Percentiles rank a stretch among this genome's conserved stretches.
These are phyloP conservation scores for Aureobasidium sp. DNA, from an alignment of 2,329 filamentous ascomycete genomes.

Conservation along the genomic window DNA sequence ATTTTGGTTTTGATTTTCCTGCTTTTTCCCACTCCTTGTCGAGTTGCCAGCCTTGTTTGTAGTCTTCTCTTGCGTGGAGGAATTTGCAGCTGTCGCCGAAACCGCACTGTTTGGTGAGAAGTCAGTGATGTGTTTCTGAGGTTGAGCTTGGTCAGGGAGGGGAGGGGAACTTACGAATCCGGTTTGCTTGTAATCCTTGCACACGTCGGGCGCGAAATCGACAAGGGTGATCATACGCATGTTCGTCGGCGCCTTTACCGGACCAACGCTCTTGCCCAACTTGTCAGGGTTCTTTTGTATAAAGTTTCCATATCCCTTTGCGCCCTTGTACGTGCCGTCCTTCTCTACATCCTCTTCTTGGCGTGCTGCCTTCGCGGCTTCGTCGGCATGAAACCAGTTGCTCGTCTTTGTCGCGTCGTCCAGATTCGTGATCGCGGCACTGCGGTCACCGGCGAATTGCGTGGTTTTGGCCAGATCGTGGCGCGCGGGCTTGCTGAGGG, in stretches of 20 bases:
- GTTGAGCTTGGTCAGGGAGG: too few species aligned
- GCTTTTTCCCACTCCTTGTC: conserved; percentile 89
- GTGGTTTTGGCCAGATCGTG: conserved; percentile 27
- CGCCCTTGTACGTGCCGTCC: conserved; percentile 63
- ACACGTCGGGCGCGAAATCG: conserved; percentile 87
- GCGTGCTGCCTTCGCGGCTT: conserved; percentile 14
- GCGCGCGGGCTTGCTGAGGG: conserved; percentile 26
- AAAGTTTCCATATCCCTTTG: conserved; percentile 62
- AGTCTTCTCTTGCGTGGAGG: conserved; percentile 65
- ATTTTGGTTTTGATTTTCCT: conserved; percentile 25
- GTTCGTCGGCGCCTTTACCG: conserved; percentile 80
- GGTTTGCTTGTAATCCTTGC: conserved; percentile 86
- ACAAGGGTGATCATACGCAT: conserved; percentile 83
- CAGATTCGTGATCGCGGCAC: conserved; percentile 51
- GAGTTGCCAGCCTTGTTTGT: conserved; percentile 90
- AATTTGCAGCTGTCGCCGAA: conserved; percentile 78
- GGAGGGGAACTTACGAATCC: conserved; percentile 29
- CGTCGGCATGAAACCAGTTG: conserved; percentile 78
- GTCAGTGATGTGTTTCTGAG: not conserved
- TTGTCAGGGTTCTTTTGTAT: conserved; percentile 75
- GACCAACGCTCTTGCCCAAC: conserved; percentile 57
- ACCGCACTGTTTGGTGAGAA: conserved; percentile 44
- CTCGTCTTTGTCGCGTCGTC: conserved; percentile 85
- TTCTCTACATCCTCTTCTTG: conserved; percentile 29
- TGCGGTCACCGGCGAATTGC: conserved; percentile 50